These are phyloP conservation scores for Ceratocystis lukuohia DNA, from an alignment of 2,329 filamentous ascomycete species.

Conservation along the genomic window DNA sequence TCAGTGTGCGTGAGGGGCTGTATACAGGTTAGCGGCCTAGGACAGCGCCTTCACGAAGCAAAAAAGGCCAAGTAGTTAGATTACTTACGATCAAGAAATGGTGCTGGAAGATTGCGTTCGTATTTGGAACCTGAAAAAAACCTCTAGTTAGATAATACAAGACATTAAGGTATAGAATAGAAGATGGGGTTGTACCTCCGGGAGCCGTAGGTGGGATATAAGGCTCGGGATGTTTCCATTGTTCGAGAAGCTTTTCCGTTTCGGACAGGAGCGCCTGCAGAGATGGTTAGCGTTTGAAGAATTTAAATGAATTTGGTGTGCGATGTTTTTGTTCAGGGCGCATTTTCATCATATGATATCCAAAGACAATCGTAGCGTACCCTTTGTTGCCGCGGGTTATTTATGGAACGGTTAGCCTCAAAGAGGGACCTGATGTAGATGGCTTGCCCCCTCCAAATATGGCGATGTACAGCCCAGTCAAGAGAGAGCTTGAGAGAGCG, in stretches of 20 bases:
- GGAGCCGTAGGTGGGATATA: slow-evolving; percentile 82
- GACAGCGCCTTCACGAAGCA: background rate
- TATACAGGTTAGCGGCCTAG: background rate
- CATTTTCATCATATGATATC: background rate
- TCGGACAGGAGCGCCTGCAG: slow-evolving; percentile 69
- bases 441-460: slow-evolving; percentile 90
- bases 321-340: background rate
- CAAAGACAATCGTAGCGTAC: slow-evolving; percentile 35
- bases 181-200: slow-evolving; percentile 50
- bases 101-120: slow-evolving; percentile 78
- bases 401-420: slow-evolving; percentile 78
- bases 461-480: slow-evolving; percentile 87
- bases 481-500: slow-evolving; percentile 84
- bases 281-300: background rate
- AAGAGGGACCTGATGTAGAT: slow-evolving; percentile 92
- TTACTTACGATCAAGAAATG: slow-evolving; percentile 64
- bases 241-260: slow-evolving; percentile 74
- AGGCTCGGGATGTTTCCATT: slow-evolving; percentile 96
- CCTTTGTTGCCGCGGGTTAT: slow-evolving; percentile 72
- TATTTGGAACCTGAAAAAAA: slow-evolving; percentile 67
- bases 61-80: background rate
- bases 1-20: slow-evolving; percentile 14
- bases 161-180: background rate
- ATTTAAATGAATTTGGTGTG: background rate
- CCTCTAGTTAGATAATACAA: background rate